Base-by-base conservation (phyloP, 306 rosid genomes). In the Quercus mongolica region DNA sequence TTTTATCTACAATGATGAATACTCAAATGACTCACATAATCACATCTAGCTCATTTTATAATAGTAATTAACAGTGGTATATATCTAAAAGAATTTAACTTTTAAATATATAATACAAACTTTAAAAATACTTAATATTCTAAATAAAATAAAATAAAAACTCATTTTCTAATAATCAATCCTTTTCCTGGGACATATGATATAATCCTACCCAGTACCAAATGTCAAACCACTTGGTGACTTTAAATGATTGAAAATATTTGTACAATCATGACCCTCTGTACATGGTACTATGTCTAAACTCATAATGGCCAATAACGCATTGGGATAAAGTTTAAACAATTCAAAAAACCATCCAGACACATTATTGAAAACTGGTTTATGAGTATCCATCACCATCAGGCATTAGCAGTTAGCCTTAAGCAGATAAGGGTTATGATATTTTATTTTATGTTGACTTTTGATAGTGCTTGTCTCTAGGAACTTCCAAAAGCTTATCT, bases 61-160 rank as follows among this genome's bases (percentile, higher is more conserved):
- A 20, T 57, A 12, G 0, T 1, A 35, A 35, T 2, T 6, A 7
- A 35, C 9, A 0, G 9, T 35, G 2, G 0, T 35, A 6, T 6
- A 6, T 35, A 6, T 1, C 0, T 0, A 6, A 35, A 33, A 35
- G 0, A 0, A 1, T 35, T 35, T 35, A 35, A 35, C 41, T 35
- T 8, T 35, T 35, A 5, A 6, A 35, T 35, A 35, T 0, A 35
- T 0, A 0, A 0, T 35, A 35, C 0, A 35, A 6, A 0, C 2
- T 35, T 35, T 35, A 6, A 35, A 35, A 35, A 35, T 35, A 35
- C 0, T 35, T 6, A 6, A 0, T 33, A 33, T 33, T 33, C 7
- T 31, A 26, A 26, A 26, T 4, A 5, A 33, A 33, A 30, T 31
- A 35, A 1, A 35, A 35, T 1, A 35, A 6, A 33, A 33, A 33